phyloP scores from a whole-genome alignment of 306 rosid species.

The Lupinus albus region DNA sequence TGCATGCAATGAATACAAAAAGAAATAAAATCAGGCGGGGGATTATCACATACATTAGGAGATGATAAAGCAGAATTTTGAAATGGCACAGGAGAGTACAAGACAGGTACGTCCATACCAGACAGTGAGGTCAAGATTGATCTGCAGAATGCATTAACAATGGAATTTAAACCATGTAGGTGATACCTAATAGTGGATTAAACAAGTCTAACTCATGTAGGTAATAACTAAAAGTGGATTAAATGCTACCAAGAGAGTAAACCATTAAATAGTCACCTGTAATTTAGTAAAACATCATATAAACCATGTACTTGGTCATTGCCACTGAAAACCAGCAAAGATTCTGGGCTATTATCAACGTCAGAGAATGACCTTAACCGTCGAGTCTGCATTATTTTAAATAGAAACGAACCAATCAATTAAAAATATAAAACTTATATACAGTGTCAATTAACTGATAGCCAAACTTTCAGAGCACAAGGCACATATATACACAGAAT shows the following conservation, averaged over 20 bases:
- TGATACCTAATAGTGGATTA: slow-evolving; percentile 25
- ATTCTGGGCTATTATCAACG: slow-evolving; percentile 75
- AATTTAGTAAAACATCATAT: slow-evolving; percentile 77
- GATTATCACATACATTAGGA: slow-evolving; percentile 64
- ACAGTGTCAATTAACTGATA: neutral
- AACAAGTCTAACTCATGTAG: slow-evolving; percentile 18
- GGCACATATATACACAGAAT: slow-evolving; percentile 14
- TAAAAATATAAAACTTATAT: slow-evolving; percentile 17
- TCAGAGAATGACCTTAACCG: slow-evolving; percentile 64
- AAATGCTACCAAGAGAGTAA: slow-evolving; percentile 29
- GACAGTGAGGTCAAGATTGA: slow-evolving; percentile 68
- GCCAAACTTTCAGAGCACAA: slow-evolving; percentile 16
- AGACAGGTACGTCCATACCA: slow-evolving; percentile 78
- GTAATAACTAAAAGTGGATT: slow-evolving; percentile 23
- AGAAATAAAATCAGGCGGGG: slow-evolving; percentile 1
- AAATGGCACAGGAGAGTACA: slow-evolving; percentile 84
- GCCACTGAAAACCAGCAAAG: slow-evolving; percentile 76
- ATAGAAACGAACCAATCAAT: slow-evolving; percentile 21
- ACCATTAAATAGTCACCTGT: slow-evolving; percentile 60
- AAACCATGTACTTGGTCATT: slow-evolving; percentile 70
- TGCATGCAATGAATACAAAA: slow-evolving; percentile 11
- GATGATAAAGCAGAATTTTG: slow-evolving; percentile 79
- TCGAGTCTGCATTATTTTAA: slow-evolving; percentile 61
- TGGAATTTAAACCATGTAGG: slow-evolving; percentile 19
- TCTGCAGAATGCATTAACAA: slow-evolving; percentile 55